These are phyloP conservation scores for Agrocybe praecox DNA, from an alignment of 768 basidiomycete species.

Conservation along the genomic window DNA sequence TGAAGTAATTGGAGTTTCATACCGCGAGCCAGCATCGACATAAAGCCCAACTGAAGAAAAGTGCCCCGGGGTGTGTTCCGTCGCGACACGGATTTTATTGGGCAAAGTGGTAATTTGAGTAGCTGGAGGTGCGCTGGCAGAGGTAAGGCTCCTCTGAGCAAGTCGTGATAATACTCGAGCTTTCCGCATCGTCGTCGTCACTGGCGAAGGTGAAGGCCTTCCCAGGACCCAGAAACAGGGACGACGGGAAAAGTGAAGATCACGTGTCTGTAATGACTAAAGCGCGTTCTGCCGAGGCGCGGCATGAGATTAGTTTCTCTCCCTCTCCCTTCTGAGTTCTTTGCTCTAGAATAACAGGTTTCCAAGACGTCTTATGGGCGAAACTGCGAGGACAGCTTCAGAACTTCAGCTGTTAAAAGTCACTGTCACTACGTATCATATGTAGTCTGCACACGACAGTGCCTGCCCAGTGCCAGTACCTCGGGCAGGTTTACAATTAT, in stretches of 20 bases:
- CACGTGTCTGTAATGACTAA: neutral
- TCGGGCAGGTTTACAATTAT: no score
- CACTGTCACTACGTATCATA: no score
- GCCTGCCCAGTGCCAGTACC: no score
- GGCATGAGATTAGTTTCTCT: neutral
- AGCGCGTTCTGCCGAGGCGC: neutral
- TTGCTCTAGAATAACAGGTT: no score
- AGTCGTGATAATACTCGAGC: conserved; percentile 38
- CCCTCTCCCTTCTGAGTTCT: no score
- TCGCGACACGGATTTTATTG: conserved; percentile 91
- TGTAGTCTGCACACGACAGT: no score
- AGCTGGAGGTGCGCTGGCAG: conserved; percentile 28
- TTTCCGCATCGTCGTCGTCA: conserved; percentile 33
- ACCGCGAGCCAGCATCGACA: conserved; percentile 91
- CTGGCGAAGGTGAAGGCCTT: neutral
- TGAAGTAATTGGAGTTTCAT: conserved; percentile 70
- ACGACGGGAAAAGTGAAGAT: neutral
- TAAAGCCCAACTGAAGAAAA: conserved; percentile 94
- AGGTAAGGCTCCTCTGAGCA: conserved; percentile 18
- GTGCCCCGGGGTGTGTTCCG: conserved; percentile 89
- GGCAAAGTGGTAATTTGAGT: conserved; percentile 82
- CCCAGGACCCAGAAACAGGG: neutral
- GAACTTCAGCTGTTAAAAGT: no score
- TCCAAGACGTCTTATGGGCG: no score
- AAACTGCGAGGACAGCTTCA: no score